A percentile compares a stretch with the other conserved stretches of the same genome.
Conservation (phyloP, 2,329 filamentous ascomycete species). For the Colletotrichum sp. region DNA sequence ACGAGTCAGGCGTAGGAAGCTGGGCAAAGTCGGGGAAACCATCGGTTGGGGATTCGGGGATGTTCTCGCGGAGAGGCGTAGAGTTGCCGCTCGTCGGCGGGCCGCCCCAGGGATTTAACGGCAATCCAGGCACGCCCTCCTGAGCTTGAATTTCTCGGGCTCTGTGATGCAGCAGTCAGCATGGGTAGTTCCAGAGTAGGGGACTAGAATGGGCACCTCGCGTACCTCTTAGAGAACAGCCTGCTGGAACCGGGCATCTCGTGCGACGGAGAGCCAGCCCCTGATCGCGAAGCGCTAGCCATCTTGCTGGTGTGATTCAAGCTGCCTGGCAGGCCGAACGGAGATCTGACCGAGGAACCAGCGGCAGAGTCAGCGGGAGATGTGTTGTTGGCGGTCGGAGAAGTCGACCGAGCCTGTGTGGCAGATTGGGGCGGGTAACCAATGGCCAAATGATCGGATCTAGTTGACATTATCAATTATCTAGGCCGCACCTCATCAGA, state of each 20-base stretch:
- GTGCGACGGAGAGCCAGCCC: constrained; percentile 95
- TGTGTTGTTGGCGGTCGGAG: constrained; percentile 79
- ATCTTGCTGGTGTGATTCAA: constrained; percentile 65
- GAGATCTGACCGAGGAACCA: constrained; percentile 68
- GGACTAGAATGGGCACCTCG: constrained; percentile 25
- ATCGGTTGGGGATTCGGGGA: constrained; percentile 94
- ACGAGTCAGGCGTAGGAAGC: constrained; percentile 67
- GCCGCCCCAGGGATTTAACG: constrained; percentile 84
- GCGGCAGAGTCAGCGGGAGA: constrained; percentile 78
- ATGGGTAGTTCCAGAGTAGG: neutral
- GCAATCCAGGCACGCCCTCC: constrained; percentile 77
- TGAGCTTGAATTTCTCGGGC: constrained; percentile 97
- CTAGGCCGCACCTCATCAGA: constrained; percentile 54
- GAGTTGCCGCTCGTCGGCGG: constrained; percentile 96
- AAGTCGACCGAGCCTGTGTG: constrained; percentile 74
- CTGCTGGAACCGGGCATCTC: constrained; percentile 75
- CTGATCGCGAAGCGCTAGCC: constrained; percentile 70
- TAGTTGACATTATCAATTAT: constrained; percentile 95
- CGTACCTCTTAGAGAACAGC: constrained; percentile 91
- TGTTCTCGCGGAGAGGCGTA: constrained; percentile 94
- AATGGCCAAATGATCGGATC: constrained; percentile 85
- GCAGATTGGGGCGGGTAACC: constrained; percentile 76
- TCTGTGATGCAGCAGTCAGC: constrained; percentile 49
- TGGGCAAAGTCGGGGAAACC: constrained; percentile 90
- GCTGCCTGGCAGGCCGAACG: constrained; percentile 71